Percentiles rank a stretch among this genome's conserved stretches.
These are phyloP conservation scores for Wallacemonas sp. DNA, from an alignment of 208 protist genomes.

Conservation along the genomic window DNA sequence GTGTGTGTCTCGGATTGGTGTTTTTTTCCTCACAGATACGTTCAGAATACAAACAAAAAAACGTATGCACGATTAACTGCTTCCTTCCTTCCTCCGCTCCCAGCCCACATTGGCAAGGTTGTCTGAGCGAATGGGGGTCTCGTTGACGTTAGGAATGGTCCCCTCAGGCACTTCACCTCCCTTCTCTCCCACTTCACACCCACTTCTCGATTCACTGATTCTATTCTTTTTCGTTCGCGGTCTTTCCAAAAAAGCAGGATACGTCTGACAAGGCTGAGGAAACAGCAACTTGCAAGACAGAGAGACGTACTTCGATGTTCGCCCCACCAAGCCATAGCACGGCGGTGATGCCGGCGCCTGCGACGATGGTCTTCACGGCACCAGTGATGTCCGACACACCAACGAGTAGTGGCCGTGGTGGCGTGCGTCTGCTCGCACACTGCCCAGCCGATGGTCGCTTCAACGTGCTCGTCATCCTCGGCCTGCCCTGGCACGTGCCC, in stretches of 20 bases:
- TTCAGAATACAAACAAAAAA: slow-evolving; percentile 2
- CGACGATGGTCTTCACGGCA: slow-evolving; percentile 10
- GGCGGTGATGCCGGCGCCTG: neutral
- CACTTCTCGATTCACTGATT: no score
- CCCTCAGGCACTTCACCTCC: no score
- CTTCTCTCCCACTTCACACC: no score
- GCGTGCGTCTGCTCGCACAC: slow-evolving; percentile 31
- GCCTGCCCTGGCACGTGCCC: slow-evolving; percentile 78
- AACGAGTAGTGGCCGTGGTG: neutral
- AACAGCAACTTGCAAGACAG: no score
- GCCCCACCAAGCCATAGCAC: neutral
- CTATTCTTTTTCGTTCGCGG: no score
- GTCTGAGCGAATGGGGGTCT: no score
- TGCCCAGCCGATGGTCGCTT: slow-evolving; percentile 20
- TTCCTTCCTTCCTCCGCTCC: no score
- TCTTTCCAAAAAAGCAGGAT: no score
- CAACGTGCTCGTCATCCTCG: slow-evolving; percentile 71
- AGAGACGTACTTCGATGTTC: no score
- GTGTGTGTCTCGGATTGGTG: neutral
- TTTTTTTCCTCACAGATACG: neutral
- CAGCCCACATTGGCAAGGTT: no score
- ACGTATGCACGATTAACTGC: slow-evolving; percentile 15
- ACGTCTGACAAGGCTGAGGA: no score
- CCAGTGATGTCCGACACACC: slow-evolving; percentile 3
- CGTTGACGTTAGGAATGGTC: no score